Evolutionary conservation across 148 eudicot genomes (phyloP), one percentile per base, ranked within the genome.

Genomic region (Rhododendron williamsianum): DNA sequence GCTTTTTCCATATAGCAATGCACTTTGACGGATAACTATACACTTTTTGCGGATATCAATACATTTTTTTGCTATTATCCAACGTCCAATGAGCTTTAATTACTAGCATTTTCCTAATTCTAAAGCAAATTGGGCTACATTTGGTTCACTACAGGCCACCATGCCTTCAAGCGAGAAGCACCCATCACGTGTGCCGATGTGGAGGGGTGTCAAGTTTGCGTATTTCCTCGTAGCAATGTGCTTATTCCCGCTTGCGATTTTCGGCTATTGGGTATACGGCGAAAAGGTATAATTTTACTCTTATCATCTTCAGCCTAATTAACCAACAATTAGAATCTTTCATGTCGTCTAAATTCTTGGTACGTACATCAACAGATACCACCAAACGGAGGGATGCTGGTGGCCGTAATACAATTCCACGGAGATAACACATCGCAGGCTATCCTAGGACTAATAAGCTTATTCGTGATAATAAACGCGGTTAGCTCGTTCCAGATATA

Each of bases 261-360:
- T 92, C 38, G 98, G 98, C 54, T 96, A 92, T 63, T 96, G 98
- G 98, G 95, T 96, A 9, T 96, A 96, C 52, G 98, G 98, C 76
- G 83, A 86, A 35, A 0, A 82, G 98, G 96, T 96, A 92, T 19
- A n/a, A 38, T 45, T 63, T 46, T 43, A 15, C 71, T 25, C 16
- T 30, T 2, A 36, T 23, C 43, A 19, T 9, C 52, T 48, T 9
- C n/a, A 12, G 46, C 33, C 30, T 73, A 78, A 58, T 21, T 58
- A 30, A 9, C 45, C 19, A 81, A 46, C 25, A 43, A 16, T 27
- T 25, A 49, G 6, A 27, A 21, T 54, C 60, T 46, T 38, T 6
- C 11, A 18, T 33, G 35, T 67, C 30, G 16, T 49, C 76, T 85
- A 79, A 81, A 30, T 56, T 16, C 6, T 84, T 67, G 38, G 38